Percentiles rank a stretch among this genome's conserved stretches.
Evolutionary conservation across 2,329 filamentous ascomycete species (phyloP).

Genomic region (Calycina marina): DNA sequence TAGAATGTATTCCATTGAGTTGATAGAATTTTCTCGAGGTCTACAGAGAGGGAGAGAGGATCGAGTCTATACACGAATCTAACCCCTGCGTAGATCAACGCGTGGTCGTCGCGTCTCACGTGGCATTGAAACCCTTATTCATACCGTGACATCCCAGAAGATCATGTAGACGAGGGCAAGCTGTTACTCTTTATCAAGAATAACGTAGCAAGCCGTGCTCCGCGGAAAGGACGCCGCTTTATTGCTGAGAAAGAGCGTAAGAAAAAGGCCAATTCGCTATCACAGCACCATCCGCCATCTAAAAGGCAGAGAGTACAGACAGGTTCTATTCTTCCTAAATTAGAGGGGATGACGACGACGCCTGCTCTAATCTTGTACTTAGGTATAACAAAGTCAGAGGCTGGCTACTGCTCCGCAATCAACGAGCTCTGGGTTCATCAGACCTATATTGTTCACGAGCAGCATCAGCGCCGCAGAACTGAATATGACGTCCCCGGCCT

Average conservation of each 20-base stretch:
- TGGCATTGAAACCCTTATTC: too few relatives aligned
- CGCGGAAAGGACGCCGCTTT: not conserved
- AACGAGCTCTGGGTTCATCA: slow-evolving; percentile 1
- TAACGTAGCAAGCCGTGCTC: not conserved
- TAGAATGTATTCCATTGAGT: too few relatives aligned
- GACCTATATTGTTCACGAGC: not conserved
- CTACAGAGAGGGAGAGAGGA: too few relatives aligned
- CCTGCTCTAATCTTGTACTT: not conserved
- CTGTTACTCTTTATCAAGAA: slow-evolving; percentile 1
- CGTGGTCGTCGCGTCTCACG: too few relatives aligned
- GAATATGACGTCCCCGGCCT: not conserved
- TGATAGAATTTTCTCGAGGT: too few relatives aligned
- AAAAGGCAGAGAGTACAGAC: too few relatives aligned
- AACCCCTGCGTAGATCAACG: too few relatives aligned
- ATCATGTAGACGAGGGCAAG: not conserved
- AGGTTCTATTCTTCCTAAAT: not conserved
- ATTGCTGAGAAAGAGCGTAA: not conserved
- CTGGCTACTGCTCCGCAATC: slow-evolving; percentile 1
- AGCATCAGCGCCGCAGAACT: not conserved
- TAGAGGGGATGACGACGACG: not conserved
- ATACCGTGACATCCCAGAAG: not conserved
- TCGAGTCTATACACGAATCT: too few relatives aligned
- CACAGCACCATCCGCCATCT: too few relatives aligned
- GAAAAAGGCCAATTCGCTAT: not conserved
- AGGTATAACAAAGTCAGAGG: not conserved